Base-by-base conservation (phyloP, 768 basidiomycete genomes). In the Chlorophyllum brunneum region DNA sequence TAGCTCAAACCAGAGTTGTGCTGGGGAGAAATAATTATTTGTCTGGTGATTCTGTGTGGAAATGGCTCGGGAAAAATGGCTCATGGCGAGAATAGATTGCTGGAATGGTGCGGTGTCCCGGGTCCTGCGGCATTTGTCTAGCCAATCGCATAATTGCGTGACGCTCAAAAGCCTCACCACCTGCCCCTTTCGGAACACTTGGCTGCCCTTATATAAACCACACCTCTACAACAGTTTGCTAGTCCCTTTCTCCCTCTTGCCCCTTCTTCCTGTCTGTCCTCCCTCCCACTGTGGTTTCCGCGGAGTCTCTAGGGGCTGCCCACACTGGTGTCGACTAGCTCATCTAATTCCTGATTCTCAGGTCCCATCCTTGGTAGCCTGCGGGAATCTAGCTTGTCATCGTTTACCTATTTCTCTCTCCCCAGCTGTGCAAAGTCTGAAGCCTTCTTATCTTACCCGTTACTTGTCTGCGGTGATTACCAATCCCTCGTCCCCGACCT, bases 111-210 rank as follows among this genome's bases (percentile, higher is more conserved):
- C 15, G 57, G 67, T 70, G 57, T 52, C 52, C 56, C 60, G 70
- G 69, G 70, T 67, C 65, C 57, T 31, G 24, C 31, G 38, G 33
- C 42, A 22, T 45, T 29, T 40, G 30, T 55, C 54, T 57, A 70
- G 62, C 75, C 75, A 75, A 76, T 75, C 67, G 72, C 72, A 74
- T 62, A 70, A 73, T 65, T 64, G 61, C 71, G 73, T 64, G 58
- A 60, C 67, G 75, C 75, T 71, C 61, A 77, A 74, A 72, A 54
- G 65, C 63, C 74, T 76, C 74, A 73, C 18, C 16, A 34, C 46
- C 34, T 54, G 51, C 51, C 51, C 22, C 13, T 53, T 53, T 54
- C 22, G 40, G 45, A 48, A 42, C n/a, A 36, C 34, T 16, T 13
- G 11, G 34, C 16, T 4, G 37, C 22, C 33, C 16, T 43, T 62